Evolutionary conservation across 2,329 filamentous ascomycete genomes (phyloP).

Genomic region (Fusarium miscanthi): DNA sequence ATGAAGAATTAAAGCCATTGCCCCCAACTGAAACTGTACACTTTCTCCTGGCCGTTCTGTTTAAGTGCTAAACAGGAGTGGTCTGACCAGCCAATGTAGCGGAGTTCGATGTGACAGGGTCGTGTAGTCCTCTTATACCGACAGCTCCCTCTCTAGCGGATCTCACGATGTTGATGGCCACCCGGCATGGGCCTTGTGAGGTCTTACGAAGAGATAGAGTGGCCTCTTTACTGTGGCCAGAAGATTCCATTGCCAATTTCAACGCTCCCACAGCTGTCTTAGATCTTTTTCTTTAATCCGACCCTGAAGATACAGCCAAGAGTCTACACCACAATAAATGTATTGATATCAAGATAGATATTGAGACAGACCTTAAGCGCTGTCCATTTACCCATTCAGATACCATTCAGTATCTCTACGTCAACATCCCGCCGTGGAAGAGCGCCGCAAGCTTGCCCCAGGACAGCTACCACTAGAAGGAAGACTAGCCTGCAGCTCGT

Average conservation of each 20-base stretch:
- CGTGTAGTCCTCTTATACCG: background rate
- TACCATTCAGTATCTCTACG: background rate
- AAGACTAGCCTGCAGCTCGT: background rate
- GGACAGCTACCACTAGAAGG: background rate
- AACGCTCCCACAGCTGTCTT: background rate
- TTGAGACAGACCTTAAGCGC: background rate
- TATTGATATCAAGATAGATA: background rate
- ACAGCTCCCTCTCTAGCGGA: background rate
- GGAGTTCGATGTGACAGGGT: constrained; percentile 14
- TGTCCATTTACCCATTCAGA: background rate
- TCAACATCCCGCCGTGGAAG: background rate
- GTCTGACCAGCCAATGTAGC: constrained; percentile 24
- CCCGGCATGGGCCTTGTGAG: background rate
- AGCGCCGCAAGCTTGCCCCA: background rate
- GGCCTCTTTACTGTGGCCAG: background rate
- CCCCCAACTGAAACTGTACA: background rate
- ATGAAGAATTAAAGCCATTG: background rate
- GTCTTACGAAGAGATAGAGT: background rate
- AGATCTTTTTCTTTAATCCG: background rate
- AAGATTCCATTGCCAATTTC: background rate
- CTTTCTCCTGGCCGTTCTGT: too few relatives aligned
- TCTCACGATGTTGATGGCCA: background rate
- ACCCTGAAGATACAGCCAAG: background rate
- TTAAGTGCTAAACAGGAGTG: background rate
- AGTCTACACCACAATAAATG: background rate